These are phyloP conservation scores for Apiotrichum gamsii DNA, from an alignment of 1,284 basidiomycete species.

Conservation along the genomic window DNA sequence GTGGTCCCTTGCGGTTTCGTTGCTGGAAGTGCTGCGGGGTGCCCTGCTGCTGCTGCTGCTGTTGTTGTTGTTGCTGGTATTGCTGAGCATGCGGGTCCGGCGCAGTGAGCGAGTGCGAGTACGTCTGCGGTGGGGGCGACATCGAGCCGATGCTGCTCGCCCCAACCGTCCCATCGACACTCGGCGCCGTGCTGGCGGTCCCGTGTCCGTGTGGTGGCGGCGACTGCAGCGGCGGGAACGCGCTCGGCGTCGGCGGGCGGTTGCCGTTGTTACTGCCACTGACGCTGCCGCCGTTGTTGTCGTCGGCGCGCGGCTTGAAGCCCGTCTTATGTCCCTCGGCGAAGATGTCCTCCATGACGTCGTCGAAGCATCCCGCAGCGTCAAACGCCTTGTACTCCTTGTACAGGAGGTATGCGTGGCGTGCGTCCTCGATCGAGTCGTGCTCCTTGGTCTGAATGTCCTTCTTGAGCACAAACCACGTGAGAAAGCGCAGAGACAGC, in stretches of 20 bases:
- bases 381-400: constrained; percentile 76
- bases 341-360: constrained; percentile 70
- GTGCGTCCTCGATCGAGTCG: constrained; percentile 94
- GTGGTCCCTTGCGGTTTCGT: background rate
- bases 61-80: background rate
- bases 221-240: background rate
- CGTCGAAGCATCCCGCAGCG: constrained; percentile 69
- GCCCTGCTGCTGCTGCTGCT: background rate
- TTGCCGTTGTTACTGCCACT: background rate
- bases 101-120: too few relatives aligned
- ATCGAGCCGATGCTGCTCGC: too few relatives aligned
- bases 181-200: too few relatives aligned
- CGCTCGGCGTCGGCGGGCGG: background rate
- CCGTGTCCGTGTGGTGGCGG: background rate
- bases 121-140: too few relatives aligned
- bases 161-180: too few relatives aligned
- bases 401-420: constrained; percentile 79
- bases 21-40: background rate
- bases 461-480: constrained; percentile 84
- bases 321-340: constrained; percentile 49
- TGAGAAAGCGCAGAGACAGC: constrained; percentile 85
- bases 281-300: constrained; percentile 3
- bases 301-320: constrained; percentile 16
- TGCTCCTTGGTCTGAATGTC: constrained; percentile 91
- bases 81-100: too few relatives aligned